Conservation (phyloP, 306 rosid genomes). For the Cucurbita moschata region DNA sequence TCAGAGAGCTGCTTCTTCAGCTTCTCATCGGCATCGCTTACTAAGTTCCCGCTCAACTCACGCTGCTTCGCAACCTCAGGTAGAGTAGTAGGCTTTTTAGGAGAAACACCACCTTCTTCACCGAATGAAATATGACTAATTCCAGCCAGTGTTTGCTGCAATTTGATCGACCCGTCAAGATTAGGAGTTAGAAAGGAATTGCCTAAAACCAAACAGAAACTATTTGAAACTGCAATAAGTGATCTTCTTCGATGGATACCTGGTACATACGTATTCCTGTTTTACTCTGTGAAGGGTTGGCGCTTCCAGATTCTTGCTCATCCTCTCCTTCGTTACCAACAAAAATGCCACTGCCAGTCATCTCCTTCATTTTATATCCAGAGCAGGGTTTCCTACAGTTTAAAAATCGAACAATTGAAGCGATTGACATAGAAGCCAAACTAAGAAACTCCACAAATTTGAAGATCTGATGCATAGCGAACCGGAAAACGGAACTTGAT, state of each 20-base stretch:
- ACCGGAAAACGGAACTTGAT: not conserved
- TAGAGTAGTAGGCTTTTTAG: constrained; percentile 54
- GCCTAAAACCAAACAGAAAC: not conserved
- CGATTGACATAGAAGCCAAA: not conserved
- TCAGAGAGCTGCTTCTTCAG: constrained; percentile 81
- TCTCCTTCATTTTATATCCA: constrained; percentile 89
- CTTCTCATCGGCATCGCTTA: constrained; percentile 54
- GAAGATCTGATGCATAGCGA: not conserved
- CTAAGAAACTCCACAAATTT: not conserved
- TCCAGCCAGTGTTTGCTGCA: constrained; percentile 76
- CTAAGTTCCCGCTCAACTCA: constrained; percentile 85
- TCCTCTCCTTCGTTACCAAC: constrained; percentile 49
- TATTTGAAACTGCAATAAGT: not conserved
- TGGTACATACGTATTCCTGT: constrained; percentile 85
- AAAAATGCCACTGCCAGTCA: constrained; percentile 95
- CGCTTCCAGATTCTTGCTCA: constrained; percentile 38
- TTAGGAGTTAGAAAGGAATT: not conserved
- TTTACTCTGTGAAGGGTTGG: constrained; percentile 36
- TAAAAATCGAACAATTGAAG: constrained; percentile 2
- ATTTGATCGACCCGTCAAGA: constrained; percentile 13
- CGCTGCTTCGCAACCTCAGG: constrained; percentile 99
- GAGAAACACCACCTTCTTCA: constrained; percentile 64
- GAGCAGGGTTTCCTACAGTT: constrained; percentile 83
- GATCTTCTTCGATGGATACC: constrained; percentile 30
- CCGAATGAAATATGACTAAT: constrained; percentile 92